Percentiles rank a stretch among this genome's conserved stretches.
Evolutionary conservation across 2,329 filamentous ascomycete genomes (phyloP).

Genomic region (Nemania sp.): DNA sequence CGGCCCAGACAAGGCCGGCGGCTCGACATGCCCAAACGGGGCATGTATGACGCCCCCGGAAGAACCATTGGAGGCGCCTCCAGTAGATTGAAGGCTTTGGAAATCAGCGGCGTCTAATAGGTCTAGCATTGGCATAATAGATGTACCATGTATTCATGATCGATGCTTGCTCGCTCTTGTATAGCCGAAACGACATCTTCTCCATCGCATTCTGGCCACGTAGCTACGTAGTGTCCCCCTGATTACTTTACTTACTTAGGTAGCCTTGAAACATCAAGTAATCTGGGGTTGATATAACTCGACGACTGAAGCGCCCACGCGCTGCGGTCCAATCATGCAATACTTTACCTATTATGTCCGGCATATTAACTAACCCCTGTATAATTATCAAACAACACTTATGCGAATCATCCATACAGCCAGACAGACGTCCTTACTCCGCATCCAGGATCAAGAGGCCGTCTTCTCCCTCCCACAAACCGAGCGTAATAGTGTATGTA

Average conservation of each 20-base stretch:
- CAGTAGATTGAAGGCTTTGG: slow-evolving; percentile 30
- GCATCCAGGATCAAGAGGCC: not conserved
- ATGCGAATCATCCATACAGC: slow-evolving; percentile 19
- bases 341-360: slow-evolving; percentile 14
- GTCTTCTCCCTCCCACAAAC: slow-evolving; percentile 12
- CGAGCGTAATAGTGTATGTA: no score
- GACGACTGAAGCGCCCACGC: not conserved
- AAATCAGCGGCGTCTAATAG: not conserved
- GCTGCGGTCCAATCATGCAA: no score
- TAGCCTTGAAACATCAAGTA: not conserved
- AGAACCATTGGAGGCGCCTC: slow-evolving; percentile 30
- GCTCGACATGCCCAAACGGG: slow-evolving; percentile 14
- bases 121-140: slow-evolving; percentile 1
- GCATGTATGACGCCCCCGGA: slow-evolving; percentile 11
- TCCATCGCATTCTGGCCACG: slow-evolving; percentile 11
- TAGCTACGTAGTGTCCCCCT: slow-evolving; percentile 4
- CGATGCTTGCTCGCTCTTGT: slow-evolving; percentile 5
- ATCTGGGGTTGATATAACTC: not conserved
- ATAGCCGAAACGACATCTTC: slow-evolving; percentile 8
- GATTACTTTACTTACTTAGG: no score
- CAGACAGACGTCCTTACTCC: not conserved
- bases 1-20: slow-evolving; percentile 12
- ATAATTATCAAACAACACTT: slow-evolving; percentile 7
- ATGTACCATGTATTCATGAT: slow-evolving; percentile 19
- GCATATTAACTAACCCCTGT: slow-evolving; percentile 5